Evolutionary conservation across 2,329 filamentous ascomycete genomes (phyloP), one percentile per base, ranked within the genome.

Genomic region (Cordyceps javanica): DNA sequence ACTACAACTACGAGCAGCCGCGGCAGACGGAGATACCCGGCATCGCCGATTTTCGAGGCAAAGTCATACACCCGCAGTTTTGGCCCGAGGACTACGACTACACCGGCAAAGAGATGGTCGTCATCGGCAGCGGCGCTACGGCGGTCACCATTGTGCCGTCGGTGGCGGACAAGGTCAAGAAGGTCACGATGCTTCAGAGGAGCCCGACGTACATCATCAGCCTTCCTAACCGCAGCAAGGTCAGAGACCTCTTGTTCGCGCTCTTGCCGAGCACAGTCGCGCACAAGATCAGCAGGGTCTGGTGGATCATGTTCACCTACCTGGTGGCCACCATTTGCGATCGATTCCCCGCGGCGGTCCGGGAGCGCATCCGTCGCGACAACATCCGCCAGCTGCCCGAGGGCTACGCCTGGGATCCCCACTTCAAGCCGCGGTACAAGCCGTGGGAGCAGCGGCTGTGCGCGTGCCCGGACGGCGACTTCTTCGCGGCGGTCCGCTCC

Each of bases 41-140:
- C 0, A 74, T 92, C 9, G 77, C 86, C 1, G 75, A 76, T 19
- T 92, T 91, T 73, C 79, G 78, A 56, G 87, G 88, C 28, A 69
- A 77, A 30, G 74, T 85, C 8, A 74, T 88, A 4, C 87, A 90
- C 61, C 88, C 88, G 0, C 88, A 91, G 64, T 90, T 88, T 75
- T 92, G 89, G 89, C 87, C 88, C 0, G 74, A 86, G 57, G 77
- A 85, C 49, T 73, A 89, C 34, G 81, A 89, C 64, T 87, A 87
- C 67, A 71, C 75, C 9, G 76, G 77, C 68, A 90, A 91, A 70
- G 81, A 82, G 41, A 76, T 93, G 21, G 80, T 90, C 42, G 77
- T 93, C 58, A 82, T 94, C 60, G 90, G 90, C 14, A 87, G 82
- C n/a, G 91, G 91, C 7, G 90, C 90, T 2, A 95, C 91, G 0